Percentiles rank a stretch among this genome's conserved stretches.
These are phyloP conservation scores for Plasmodium gaboni DNA, from an alignment of 169 alveolate genomes.

Conservation along the genomic window DNA sequence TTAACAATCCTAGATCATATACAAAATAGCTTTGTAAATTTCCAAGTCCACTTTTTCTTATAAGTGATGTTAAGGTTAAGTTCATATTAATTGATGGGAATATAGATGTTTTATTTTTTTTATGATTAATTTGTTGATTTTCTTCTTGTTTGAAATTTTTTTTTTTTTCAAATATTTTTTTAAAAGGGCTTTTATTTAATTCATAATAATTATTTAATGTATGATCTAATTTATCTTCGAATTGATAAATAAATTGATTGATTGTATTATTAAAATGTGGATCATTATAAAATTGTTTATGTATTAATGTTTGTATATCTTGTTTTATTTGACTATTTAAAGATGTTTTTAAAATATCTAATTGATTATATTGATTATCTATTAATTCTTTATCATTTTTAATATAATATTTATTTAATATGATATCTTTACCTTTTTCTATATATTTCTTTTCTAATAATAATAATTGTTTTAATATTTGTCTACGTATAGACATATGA, in stretches of 20 bases:
- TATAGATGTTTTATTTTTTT: conserved; percentile 15
- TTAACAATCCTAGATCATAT: conserved; percentile 78
- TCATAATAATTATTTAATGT: conserved; percentile 16
- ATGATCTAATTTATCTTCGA: conserved; percentile 45
- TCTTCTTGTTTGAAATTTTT: conserved; percentile 4
- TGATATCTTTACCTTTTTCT: conserved; percentile 18
- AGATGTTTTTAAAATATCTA: conserved; percentile 13
- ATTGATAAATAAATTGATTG: conserved; percentile 20
- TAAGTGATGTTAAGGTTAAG: conserved; percentile 76
- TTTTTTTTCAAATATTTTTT: conserved; percentile 43
- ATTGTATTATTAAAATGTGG: conserved; percentile 3
- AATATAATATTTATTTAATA: conserved; percentile 11
- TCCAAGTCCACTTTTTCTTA: conserved; percentile 84
- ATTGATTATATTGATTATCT: conserved; percentile 1
- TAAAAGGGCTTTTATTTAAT: conserved; percentile 52
- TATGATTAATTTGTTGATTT: neutral
- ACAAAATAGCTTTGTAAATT: conserved; percentile 80
- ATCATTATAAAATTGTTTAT: neutral
- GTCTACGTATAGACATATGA: conserved; percentile 30
- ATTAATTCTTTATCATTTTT: conserved; percentile 25
- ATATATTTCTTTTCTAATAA: conserved; percentile 10
- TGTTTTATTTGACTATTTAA: conserved; percentile 7
- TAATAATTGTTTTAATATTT: conserved; percentile 45
- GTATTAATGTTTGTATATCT: conserved; percentile 16
- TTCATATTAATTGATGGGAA: conserved; percentile 44